Evolutionary conservation across 2,329 filamentous ascomycete genomes (phyloP), one percentile per base, ranked within the genome.

Genomic region (Colletotrichum chrysophilum): DNA sequence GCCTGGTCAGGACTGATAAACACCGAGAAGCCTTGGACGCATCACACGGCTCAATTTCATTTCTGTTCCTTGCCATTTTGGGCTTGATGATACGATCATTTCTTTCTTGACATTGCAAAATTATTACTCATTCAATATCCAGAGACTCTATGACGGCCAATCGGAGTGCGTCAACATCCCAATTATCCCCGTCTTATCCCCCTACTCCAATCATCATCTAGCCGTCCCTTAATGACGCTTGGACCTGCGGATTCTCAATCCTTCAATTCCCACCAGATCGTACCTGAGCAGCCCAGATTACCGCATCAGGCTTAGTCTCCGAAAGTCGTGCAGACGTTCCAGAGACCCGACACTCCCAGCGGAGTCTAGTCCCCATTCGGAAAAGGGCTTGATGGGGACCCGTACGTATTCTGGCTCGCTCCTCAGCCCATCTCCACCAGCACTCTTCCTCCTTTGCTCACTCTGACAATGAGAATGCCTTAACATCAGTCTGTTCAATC

Each of bases 221-320:
- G 13, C 5, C 1, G 7, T 21, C 10, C 7, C 16, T 16, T 4
- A 1, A n/a, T 30, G 36, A 62, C 67, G 24, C 10, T 28, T 16
- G 21, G 9, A 16, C 2, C n/a, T 58, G 30, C 14, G 66, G 66
- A 58, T 58, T 55, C 13, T n/a, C 24, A 48, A 30, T 34, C 18
- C 24, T 21, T n/a, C 13, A 30, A 58, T 26, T 34, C 61, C 65
- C 9, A 2, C 16, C 13, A 68, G 66, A 58, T 68, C 32, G 66
- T 68, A 10, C 66, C 66, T 58, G 66, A 21, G 1, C 14, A 21
- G 28, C 21, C 30, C 65, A 58, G 24, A 60, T 67, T 66, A 52
- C 80, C 76, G 16, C 70, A 81, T 71, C 69, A 70, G 78, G 76
- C 77, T 79, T 85, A 85, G 81, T 81, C 83, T 83, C 83, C 83